A percentile compares a stretch with the other conserved stretches of the same genome.
phyloP scores from a whole-genome alignment of 2,329 filamentous ascomycete species.

The Epichloe uncinata region DNA sequence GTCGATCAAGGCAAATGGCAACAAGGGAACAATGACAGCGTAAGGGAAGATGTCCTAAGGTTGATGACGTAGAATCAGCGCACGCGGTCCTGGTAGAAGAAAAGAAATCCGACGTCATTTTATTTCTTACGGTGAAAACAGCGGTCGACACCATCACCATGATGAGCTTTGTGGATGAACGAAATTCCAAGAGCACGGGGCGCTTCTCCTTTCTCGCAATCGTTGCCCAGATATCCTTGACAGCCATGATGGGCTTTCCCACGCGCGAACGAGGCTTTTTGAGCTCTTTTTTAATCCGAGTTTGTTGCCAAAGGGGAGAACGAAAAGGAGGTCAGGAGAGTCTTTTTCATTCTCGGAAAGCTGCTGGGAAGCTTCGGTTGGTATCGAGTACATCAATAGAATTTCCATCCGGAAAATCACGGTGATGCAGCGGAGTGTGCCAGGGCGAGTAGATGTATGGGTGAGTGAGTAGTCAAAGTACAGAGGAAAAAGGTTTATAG shows the following conservation, averaged over 20 bases:
- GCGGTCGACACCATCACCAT: conserved; percentile 20
- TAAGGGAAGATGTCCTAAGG: conserved; percentile 23
- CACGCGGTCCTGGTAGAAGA: neutral
- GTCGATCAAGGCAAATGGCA: conserved; percentile 18
- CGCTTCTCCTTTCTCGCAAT: conserved; percentile 10
- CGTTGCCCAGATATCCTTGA: conserved; percentile 5
- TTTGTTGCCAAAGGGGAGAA: neutral
- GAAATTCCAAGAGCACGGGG: conserved; percentile 16
- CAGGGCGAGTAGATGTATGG: neutral
- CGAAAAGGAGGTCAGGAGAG: neutral
- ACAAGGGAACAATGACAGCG: conserved; percentile 20
- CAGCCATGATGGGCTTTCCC: conserved; percentile 8
- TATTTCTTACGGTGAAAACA: conserved; percentile 18
- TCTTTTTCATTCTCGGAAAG: neutral
- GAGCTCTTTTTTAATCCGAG: neutral
- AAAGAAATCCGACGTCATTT: neutral
- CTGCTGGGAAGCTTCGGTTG: neutral
- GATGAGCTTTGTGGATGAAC: conserved; percentile 20
- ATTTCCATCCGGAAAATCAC: neutral
- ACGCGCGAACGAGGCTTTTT: conserved; percentile 4
- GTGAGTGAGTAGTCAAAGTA: too few species aligned
- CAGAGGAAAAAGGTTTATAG: neutral
- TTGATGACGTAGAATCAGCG: neutral
- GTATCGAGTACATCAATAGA: neutral
- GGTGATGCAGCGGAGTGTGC: neutral